Evolutionary conservation across 352 stramenopile genomes (phyloP).

Genomic region (Globisporangium parvum): DNA sequence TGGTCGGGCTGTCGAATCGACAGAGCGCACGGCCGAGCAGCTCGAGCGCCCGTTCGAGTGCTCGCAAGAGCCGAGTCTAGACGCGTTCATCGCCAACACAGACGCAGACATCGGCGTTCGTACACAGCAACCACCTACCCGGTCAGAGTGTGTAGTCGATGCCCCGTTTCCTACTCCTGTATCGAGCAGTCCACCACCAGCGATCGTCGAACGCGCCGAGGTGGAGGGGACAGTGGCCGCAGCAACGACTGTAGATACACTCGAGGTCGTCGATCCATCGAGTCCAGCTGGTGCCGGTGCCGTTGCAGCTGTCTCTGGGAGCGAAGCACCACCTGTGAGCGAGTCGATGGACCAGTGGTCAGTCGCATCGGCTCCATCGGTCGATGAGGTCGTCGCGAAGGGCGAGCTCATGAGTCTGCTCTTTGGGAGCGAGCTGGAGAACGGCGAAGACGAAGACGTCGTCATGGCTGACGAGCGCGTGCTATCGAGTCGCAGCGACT

Average conservation of each 20-base stretch:
- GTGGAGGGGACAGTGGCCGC: no score
- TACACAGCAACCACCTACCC: no score
- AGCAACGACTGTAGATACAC: no score
- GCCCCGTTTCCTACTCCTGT: no score
- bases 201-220: background rate
- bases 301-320: background rate
- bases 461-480: background rate
- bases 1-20: background rate
- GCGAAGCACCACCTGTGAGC: constrained; percentile 6
- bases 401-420: constrained; percentile 20
- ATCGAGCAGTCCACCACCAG: background rate
- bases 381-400: constrained; percentile 16
- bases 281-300: background rate
- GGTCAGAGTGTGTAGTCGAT: no score
- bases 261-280: background rate
- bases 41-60: background rate
- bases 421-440: constrained; percentile 13
- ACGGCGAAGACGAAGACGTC: background rate
- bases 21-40: constrained; percentile 1
- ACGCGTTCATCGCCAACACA: constrained; percentile 13
- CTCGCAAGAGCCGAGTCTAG: constrained; percentile 6
- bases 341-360: constrained; percentile 7
- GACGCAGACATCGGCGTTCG: background rate
- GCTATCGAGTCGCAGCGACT: background rate
- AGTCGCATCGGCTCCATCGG: constrained; percentile 14